These are phyloP conservation scores for Podila clonocystis DNA, from an alignment of 192 early-diverging fungal species.

Conservation along the genomic window DNA sequence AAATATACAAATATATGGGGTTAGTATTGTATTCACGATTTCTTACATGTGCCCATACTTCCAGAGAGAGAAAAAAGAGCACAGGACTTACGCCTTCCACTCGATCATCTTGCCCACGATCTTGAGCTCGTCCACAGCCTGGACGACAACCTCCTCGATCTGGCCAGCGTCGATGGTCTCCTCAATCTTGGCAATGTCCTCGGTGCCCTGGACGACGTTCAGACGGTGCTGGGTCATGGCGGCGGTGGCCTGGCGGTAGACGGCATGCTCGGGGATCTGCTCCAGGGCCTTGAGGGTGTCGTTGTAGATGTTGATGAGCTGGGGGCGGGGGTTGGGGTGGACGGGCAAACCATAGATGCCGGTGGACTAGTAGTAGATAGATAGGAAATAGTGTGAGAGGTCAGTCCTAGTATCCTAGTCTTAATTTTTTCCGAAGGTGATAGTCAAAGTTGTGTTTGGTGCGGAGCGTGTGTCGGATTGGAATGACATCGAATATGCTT, in stretches of 20 bases:
- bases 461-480: background rate
- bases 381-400: background rate
- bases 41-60: too few species aligned
- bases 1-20: background rate
- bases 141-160: constrained; percentile 91
- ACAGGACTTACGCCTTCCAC: constrained; percentile 84
- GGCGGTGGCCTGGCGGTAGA: constrained; percentile 85
- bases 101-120: constrained; percentile 86
- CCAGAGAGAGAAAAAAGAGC: too few species aligned
- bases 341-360: constrained; percentile 89
- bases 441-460: background rate
- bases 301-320: constrained; percentile 85
- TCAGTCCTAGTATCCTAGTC: background rate
- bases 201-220: constrained; percentile 76
- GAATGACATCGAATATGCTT: too few species aligned
- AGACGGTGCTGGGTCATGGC: constrained; percentile 82
- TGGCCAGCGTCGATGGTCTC: constrained; percentile 78
- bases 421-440: background rate
- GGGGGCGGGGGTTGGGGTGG: constrained; percentile 86
- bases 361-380: constrained; percentile 66
- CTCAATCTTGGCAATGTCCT: constrained; percentile 83
- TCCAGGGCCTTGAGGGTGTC: constrained; percentile 77
- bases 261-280: constrained; percentile 78
- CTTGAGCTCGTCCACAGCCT: constrained; percentile 90
- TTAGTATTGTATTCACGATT: too few species aligned